phyloP scores from a whole-genome alignment of 2,329 filamentous ascomycete species.

The Drechmeria coniospora region DNA sequence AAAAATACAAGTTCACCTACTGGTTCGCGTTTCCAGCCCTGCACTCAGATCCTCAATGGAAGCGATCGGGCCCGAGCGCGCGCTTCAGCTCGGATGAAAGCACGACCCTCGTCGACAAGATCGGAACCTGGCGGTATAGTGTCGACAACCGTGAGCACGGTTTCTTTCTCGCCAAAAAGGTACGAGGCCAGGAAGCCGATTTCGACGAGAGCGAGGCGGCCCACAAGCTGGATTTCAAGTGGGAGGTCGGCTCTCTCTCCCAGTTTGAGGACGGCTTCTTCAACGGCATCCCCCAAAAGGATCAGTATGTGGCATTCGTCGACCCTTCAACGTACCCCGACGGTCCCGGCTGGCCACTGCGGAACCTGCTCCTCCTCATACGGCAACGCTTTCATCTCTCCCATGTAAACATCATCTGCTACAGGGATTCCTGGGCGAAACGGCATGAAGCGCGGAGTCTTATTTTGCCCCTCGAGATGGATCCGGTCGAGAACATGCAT shows the following conservation, averaged over 20 bases:
- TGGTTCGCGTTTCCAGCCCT: slow-evolving; percentile 94
- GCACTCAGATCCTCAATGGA: slow-evolving; percentile 79
- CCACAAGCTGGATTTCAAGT: slow-evolving; percentile 46
- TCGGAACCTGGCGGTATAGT: slow-evolving; percentile 76
- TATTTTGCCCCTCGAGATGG: slow-evolving; percentile 52
- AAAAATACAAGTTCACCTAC: slow-evolving; percentile 96
- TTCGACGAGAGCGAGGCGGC: slow-evolving; percentile 32
- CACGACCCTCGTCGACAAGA: slow-evolving; percentile 60
- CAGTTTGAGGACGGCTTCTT: slow-evolving; percentile 84
- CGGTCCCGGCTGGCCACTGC: slow-evolving; percentile 81
- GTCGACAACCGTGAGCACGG: slow-evolving; percentile 76
- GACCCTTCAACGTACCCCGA: slow-evolving; percentile 84
- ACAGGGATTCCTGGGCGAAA: slow-evolving; percentile 64
- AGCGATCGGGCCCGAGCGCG: slow-evolving; percentile 36
- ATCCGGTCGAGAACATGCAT: slow-evolving; percentile 26
- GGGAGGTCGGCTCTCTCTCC: slow-evolving; percentile 63
- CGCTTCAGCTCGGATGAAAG: slow-evolving; percentile 55
- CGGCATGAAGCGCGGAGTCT: slow-evolving; percentile 72
- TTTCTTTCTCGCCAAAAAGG: slow-evolving; percentile 86
- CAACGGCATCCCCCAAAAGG: slow-evolving; percentile 49
- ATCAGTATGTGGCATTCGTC: slow-evolving; percentile 73
- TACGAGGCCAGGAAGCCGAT: slow-evolving; percentile 28
- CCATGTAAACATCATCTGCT: slow-evolving; percentile 74
- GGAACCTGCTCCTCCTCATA: slow-evolving; percentile 76
- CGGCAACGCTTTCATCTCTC: slow-evolving; percentile 65